A percentile compares a stretch with the other conserved stretches of the same genome.
Evolutionary conservation across 129 eudicot genomes (phyloP).

Genomic region (Heracleum sosnowskyi): DNA sequence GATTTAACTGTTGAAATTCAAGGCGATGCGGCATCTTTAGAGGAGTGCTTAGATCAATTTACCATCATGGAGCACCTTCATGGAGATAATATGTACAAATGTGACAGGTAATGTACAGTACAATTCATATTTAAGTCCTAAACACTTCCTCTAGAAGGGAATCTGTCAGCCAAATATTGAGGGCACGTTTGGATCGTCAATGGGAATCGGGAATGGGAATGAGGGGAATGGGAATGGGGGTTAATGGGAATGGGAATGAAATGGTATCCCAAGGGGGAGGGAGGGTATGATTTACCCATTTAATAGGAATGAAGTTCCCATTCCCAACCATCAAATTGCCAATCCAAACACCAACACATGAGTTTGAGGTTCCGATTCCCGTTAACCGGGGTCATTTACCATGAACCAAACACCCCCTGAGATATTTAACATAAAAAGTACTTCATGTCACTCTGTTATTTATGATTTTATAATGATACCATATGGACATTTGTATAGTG

Average conservation of each 20-base stretch:
- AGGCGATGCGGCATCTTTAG: constrained; percentile 81
- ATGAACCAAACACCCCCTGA: too few relatives aligned
- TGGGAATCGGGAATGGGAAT: too few relatives aligned
- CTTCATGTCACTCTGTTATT: not conserved
- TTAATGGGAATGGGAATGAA: too few relatives aligned
- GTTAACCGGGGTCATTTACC: too few relatives aligned
- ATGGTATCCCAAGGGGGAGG: too few relatives aligned
- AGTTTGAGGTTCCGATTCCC: too few relatives aligned
- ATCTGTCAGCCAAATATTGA: not conserved
- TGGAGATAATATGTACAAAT: constrained; percentile 88
- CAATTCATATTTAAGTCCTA: not conserved
- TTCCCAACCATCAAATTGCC: too few relatives aligned
- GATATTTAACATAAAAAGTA: not conserved
- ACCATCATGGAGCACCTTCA: constrained; percentile 81
- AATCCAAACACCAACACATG: too few relatives aligned
- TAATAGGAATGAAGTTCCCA: too few relatives aligned
- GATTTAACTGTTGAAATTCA: constrained; percentile 94
- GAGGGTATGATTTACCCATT: too few relatives aligned
- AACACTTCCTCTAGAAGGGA: not conserved
- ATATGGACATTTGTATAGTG: not conserved
- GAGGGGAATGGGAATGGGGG: too few relatives aligned
- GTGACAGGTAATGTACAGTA: constrained; percentile 62
- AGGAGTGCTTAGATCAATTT: constrained; percentile 88
- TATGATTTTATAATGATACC: not conserved
- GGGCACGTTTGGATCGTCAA: too few relatives aligned